Base-by-base conservation (phyloP, 768 basidiomycete species). In the Termitomyces bulborhizus region DNA sequence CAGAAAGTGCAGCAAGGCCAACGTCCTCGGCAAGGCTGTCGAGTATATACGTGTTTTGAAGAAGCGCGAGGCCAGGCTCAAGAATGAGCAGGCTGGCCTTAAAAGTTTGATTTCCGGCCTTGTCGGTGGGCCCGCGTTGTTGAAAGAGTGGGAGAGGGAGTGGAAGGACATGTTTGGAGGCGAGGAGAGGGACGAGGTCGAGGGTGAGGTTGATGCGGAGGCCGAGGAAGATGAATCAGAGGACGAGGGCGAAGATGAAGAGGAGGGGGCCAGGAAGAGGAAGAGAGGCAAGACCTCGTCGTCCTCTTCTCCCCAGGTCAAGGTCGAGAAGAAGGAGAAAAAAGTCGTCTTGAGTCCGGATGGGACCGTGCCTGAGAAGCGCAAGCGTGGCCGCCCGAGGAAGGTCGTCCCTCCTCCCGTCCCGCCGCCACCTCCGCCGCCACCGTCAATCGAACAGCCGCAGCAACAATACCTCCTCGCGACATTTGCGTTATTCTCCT, bases 11-110 rank as follows among this genome's bases (percentile, higher is more conserved):
- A 89, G 86, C 70, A 95, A 95, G 65, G 91, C 91, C 3, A 92
- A 90, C 55, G 89, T 95, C 5, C 78, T 95, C 9, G 90, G 88
- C 36, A 95, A 94, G 59, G 91, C 91, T 0, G 88, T 90, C 9
- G 93, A 95, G 68, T 95, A 95, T 66, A 95, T 95, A 57, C 85
- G 87, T 8, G 92, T 93, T 4, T 67, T 95, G 39, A 94, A 94
- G 72, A 81, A 80, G 62, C 78, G 93, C 18, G 93, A 93, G 65
- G 60, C 60, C 3, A 78, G 91, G 36, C 74, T 94, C 31, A 81
- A 76, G 57, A 80, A 84, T 3, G 91, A 93, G 69, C 87, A 89
- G 57, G 81, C 80, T 1, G 93, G 90, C 1, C 68, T 93, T 32
- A 85, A 85, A 62, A 71, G 80, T 1, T 76, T 95, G 39, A 67